Conservation (phyloP, 2,329 filamentous ascomycete genomes). For the Clarireedia hainanense region DNA sequence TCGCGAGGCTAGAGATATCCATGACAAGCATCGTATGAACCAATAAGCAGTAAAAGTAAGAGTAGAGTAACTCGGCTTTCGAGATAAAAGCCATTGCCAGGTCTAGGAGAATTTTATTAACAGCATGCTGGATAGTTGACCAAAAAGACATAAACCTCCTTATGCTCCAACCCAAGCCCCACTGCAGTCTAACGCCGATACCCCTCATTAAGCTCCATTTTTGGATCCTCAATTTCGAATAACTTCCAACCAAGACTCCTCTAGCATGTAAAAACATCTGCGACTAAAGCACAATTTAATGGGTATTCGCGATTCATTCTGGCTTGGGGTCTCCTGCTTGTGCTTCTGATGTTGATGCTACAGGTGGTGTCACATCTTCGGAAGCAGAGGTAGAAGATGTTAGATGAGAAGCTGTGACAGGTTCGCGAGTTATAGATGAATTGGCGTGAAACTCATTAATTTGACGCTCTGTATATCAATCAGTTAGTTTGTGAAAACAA, state of each 20-base stretch:
- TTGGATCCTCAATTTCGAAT: background rate
- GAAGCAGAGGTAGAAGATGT: slow-evolving; percentile 25
- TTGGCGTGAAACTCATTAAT: slow-evolving; percentile 24
- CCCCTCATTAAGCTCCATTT: background rate
- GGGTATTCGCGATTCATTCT: slow-evolving; percentile 8
- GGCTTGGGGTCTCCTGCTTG: slow-evolving; percentile 12
- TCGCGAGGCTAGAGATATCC: slow-evolving; percentile 2
- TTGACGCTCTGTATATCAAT: slow-evolving; percentile 21
- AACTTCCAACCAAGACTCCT: background rate
- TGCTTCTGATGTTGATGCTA: background rate
- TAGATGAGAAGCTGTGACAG: slow-evolving; percentile 25
- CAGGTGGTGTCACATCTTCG: slow-evolving; percentile 15
- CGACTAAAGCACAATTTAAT: background rate
- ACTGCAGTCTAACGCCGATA: background rate
- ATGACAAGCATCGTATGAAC: too few species aligned
- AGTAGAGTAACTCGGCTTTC: background rate
- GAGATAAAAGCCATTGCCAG: background rate
- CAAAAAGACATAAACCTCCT: background rate
- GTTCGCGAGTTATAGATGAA: slow-evolving; percentile 26
- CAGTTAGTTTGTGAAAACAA: slow-evolving; percentile 5
- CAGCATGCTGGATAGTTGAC: background rate
- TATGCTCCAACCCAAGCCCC: background rate
- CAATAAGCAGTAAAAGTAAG: too few species aligned
- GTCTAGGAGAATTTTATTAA: background rate
- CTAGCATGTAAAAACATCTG: background rate